Conservation (phyloP, 169 alveolate species). For the Eimeria sp. region DNA sequence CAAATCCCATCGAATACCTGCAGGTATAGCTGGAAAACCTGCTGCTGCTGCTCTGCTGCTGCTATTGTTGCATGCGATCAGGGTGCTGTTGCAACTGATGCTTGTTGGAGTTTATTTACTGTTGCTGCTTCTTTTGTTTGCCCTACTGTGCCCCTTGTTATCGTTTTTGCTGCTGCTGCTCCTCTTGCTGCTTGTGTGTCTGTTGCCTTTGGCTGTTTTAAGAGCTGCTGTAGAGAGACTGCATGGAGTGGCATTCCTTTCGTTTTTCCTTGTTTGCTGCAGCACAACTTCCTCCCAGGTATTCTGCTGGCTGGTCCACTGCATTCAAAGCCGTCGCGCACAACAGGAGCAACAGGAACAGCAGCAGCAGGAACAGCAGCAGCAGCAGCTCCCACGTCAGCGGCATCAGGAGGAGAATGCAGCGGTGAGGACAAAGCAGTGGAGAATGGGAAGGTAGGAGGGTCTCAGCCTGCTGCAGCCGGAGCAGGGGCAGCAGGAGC, state of each 20-base stretch:
- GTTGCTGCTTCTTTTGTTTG: no score
- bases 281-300: slow-evolving; percentile 38
- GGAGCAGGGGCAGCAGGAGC: slow-evolving; percentile 44
- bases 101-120: neutral
- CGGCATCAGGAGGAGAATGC: no score
- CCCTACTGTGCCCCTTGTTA: no score
- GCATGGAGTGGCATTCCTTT: neutral
- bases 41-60: slow-evolving; percentile 1
- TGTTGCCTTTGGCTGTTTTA: no score
- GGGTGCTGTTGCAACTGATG: no score
- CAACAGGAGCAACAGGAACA: no score
- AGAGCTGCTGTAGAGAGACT: neutral
- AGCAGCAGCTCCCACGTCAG: no score
- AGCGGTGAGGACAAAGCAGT: neutral
- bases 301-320: slow-evolving; percentile 29
- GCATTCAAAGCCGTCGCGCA: neutral
- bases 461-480: neutral
- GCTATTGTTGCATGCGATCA: neutral
- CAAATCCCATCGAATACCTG: neutral
- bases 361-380: no score
- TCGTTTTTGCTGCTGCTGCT: neutral
- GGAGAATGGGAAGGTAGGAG: neutral
- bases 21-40: neutral
- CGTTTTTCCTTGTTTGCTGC: neutral
- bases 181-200: neutral